Percentiles rank a stretch among this genome's conserved stretches.
Evolutionary conservation across 768 basidiomycete species (phyloP).

Genomic region (Naganishia kalamii): DNA sequence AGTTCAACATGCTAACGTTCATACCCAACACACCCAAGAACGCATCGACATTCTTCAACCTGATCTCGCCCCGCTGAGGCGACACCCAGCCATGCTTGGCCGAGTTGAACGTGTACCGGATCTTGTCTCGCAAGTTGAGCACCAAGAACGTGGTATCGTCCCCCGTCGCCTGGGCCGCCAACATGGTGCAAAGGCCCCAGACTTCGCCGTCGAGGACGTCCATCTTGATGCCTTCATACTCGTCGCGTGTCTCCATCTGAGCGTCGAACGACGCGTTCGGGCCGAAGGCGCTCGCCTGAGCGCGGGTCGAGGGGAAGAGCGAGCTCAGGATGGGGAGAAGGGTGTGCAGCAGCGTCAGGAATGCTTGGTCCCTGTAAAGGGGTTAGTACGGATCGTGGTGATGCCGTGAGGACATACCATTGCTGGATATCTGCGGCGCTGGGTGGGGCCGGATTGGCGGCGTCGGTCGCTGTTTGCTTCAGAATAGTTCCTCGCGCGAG

Average conservation of each 20-base stretch:
- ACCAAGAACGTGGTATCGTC: conserved; percentile 88
- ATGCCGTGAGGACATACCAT: conserved; percentile 52
- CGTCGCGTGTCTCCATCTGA: conserved; percentile 27
- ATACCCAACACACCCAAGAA: conserved; percentile 47
- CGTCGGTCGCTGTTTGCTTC: conserved; percentile 18
- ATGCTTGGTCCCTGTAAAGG: conserved; percentile 68
- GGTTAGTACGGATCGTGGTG: conserved; percentile 5
- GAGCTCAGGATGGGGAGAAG: conserved; percentile 67
- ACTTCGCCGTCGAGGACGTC: conserved; percentile 44
- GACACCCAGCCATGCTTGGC: conserved; percentile 67
- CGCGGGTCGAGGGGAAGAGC: conserved; percentile 79
- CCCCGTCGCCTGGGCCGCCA: conserved; percentile 69
- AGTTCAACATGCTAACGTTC: conserved; percentile 15
- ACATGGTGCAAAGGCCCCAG: conserved; percentile 45
- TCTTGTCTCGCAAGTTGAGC: conserved; percentile 74
- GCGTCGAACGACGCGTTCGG: conserved; percentile 26
- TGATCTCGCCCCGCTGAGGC: conserved; percentile 63
- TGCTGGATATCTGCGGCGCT: conserved; percentile 59
- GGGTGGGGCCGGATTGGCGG: conserved; percentile 50
- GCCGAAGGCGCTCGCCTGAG: conserved; percentile 49
- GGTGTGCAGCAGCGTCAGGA: conserved; percentile 75
- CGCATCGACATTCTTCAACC: conserved; percentile 86
- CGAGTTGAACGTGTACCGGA: conserved; percentile 73
- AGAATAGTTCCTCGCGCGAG: conserved; percentile 88
- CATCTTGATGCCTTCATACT: conserved; percentile 42